These are phyloP conservation scores for Metroxylon sagu DNA, from an alignment of 176 grass and related monocot genomes.

Conservation along the genomic window DNA sequence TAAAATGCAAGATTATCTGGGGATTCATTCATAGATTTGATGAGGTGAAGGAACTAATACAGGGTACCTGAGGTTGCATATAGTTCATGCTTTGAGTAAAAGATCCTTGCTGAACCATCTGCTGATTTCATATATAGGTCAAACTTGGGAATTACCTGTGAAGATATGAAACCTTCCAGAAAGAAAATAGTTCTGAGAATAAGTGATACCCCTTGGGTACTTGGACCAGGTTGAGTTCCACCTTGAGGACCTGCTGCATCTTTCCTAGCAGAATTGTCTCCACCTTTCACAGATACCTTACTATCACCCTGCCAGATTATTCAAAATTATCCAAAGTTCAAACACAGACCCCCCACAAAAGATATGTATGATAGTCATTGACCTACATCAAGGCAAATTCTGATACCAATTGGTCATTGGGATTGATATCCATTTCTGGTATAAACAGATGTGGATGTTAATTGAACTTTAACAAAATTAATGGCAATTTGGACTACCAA, in stretches of 20 bases:
- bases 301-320: constrained; percentile 70
- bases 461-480: no score
- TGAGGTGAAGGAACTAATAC: constrained; percentile 7
- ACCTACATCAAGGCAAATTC: neutral
- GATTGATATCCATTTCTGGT: no score
- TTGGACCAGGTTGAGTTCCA: constrained; percentile 44
- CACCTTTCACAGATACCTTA: constrained; percentile 69
- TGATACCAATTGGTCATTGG: no score
- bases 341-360: neutral
- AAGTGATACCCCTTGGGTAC: constrained; percentile 53
- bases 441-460: no score
- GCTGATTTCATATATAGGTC: constrained; percentile 19
- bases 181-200: constrained; percentile 10
- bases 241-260: constrained; percentile 45
- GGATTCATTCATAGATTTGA: constrained; percentile 9
- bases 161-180: neutral
- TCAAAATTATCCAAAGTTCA: neutral
- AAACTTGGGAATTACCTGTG: neutral
- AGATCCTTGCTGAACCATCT: constrained; percentile 72
- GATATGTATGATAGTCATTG: constrained; percentile 5
- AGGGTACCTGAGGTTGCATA: constrained; percentile 86
- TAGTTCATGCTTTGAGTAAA: constrained; percentile 85
- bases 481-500: no score
- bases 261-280: constrained; percentile 63
- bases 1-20: constrained; percentile 8